Base-by-base conservation (phyloP, 2,329 filamentous ascomycete genomes). In the Curvularia eragrostidis region DNA sequence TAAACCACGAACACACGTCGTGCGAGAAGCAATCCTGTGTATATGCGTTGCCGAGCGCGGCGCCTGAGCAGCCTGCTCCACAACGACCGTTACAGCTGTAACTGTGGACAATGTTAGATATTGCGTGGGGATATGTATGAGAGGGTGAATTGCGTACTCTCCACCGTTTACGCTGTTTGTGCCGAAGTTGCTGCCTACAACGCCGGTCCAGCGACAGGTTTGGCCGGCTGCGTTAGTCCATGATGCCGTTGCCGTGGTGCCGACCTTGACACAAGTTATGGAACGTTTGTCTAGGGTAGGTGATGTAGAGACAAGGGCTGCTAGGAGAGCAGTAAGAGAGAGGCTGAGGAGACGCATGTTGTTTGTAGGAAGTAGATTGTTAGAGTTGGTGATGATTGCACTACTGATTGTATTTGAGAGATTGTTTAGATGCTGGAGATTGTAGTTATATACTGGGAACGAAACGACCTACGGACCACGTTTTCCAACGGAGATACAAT, bases 1-100 rank as follows among this genome's bases (percentile, higher is more conserved):
- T 78, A 57, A 83, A 83, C 61, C 80, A 83, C 3, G 80, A 82
- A 66, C 82, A 84, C 12, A 83, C 78, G 48, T 83, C 82, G 52
- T 83, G 82, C 0, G 77, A 79, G 61, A 81, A 83, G 63, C 82
- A 83, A 48, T 83, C 79, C 58, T 82, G 81, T 0, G 81, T 83
- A 55, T 83, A 83, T 3, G 71, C 79, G 32, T 82, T 81, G 2
- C 81, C 81, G 7, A 83, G 1, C 1, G 79, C 73, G 4, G 69
- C 47, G 5, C 81, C 81, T 0, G 67, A 74, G 48, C 81, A 83
- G 0, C 80, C 81, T 9, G 77, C 79, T 24, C 82, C 81, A 32
- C 82, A 83, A 28, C 81, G 74, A 1, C 81, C 81, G 51, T 82
- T 83, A 54, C 81, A 83, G 8, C 78, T 80, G 46, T 83, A 83